A percentile compares a stretch with the other conserved stretches of the same genome.
Conservation (phyloP, 352 stramenopile species). For the Phytophthora lateralis region DNA sequence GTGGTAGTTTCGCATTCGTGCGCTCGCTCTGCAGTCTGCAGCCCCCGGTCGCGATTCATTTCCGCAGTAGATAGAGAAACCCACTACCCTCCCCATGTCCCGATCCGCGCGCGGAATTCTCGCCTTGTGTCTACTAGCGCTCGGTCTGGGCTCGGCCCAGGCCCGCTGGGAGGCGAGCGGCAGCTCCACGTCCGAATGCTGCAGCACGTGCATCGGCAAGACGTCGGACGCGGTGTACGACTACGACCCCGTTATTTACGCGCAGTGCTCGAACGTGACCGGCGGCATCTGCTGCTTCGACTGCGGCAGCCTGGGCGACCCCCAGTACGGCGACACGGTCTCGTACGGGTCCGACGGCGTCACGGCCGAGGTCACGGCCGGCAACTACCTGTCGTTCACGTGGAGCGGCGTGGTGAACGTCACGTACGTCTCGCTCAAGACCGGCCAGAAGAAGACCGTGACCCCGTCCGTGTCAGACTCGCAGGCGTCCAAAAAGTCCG, state of each 20-base stretch:
- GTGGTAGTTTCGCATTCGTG: constrained; percentile 25
- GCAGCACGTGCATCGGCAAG: constrained; percentile 72
- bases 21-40: not conserved
- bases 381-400: constrained; percentile 58
- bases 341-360: constrained; percentile 51
- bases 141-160: not conserved
- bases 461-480: constrained; percentile 49
- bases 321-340: constrained; percentile 38
- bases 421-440: constrained; percentile 66
- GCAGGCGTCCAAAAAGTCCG: constrained; percentile 38
- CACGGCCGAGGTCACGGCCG: constrained; percentile 54
- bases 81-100: not conserved
- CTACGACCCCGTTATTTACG: constrained; percentile 71
- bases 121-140: constrained; percentile 2
- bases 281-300: constrained; percentile 76
- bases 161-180: constrained; percentile 24
- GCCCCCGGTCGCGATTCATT: constrained; percentile 13
- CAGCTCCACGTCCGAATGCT: constrained; percentile 48
- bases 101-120: not conserved
- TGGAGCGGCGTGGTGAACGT: constrained; percentile 58
- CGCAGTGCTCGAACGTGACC: constrained; percentile 50
- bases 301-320: constrained; percentile 53
- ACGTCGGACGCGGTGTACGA: constrained; percentile 55
- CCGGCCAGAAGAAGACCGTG: constrained; percentile 70
- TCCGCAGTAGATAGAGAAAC: constrained; percentile 7